Percentiles rank a stretch among this genome's conserved stretches.
Conservation (phyloP, 2,329 filamentous ascomycete species). For the Aspergillus versicolor region DNA sequence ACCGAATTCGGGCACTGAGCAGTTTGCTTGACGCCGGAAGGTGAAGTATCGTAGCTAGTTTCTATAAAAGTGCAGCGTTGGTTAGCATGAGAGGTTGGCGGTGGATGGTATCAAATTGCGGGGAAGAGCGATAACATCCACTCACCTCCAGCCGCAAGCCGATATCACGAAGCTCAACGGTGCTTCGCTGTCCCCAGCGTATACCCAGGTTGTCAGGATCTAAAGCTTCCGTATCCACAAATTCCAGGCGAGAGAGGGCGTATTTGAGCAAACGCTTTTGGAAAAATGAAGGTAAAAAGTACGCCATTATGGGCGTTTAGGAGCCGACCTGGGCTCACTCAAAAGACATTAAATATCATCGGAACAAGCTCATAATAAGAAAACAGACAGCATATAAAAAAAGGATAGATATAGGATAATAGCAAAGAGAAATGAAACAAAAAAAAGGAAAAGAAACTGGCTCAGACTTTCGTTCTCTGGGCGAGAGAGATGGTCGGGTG, state of each 20-base stretch:
- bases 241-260: slow-evolving; percentile 75
- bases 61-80: slow-evolving; percentile 52
- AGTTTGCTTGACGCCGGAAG: slow-evolving; percentile 72
- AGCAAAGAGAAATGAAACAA: slow-evolving; percentile 1
- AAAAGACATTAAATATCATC: slow-evolving; percentile 25
- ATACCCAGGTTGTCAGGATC: slow-evolving; percentile 85
- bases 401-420: neutral
- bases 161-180: slow-evolving; percentile 83
- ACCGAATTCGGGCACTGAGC: slow-evolving; percentile 69
- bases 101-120: slow-evolving; percentile 10
- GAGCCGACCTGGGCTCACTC: slow-evolving; percentile 34
- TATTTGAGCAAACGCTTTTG: slow-evolving; percentile 88
- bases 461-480: slow-evolving; percentile 5
- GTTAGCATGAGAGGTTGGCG: slow-evolving; percentile 23
- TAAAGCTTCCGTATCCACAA: slow-evolving; percentile 83
- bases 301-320: slow-evolving; percentile 58
- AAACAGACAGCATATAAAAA: slow-evolving; percentile 8
- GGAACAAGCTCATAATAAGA: slow-evolving; percentile 23
- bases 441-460: slow-evolving; percentile 5
- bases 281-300: slow-evolving; percentile 73
- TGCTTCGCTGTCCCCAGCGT: slow-evolving; percentile 75
- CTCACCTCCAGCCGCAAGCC: slow-evolving; percentile 74
- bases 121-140: slow-evolving; percentile 15
- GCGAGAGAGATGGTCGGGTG: slow-evolving; percentile 8
- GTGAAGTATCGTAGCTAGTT: slow-evolving; percentile 71